Base-by-base conservation (phyloP, 805 yeast genomes). In the Barnettozyma pratensis region DNA sequence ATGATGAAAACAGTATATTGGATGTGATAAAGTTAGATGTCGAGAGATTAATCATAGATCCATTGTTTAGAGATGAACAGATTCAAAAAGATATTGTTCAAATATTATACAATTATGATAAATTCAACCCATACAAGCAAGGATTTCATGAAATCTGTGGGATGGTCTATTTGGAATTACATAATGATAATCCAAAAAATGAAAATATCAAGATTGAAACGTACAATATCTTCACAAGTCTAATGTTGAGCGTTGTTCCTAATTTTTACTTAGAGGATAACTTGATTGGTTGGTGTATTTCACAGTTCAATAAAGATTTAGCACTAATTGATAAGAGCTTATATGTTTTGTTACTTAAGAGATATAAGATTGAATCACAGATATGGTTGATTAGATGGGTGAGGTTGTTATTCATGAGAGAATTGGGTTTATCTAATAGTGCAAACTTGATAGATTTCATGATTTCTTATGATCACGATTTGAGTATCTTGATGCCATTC, bases 111-210 rank as follows among this genome's bases (percentile, higher is more conserved):
- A 61, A 58, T 39, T 60, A 59, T 41, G 44, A 59, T 46, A 54
- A 38, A 19, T 58, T 56, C 42, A 54, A 60, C 0, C 55, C 62
- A 0, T 73, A 73, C 45, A 74, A 76, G 53, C 82, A 77, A 56
- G 82, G 82, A 0, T 66, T 72, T 48, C 82, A 77, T 59, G 82
- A 77, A 56, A 70, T 77, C 19, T 58, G 75, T 51, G 80, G 80
- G 5, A 52, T 77, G 46, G 62, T 77, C 4, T 76, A 72, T 56
- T 58, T 72, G 35, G 67, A 72, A 48, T 53, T 76, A 14, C 55
- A 62, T 49, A 54, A 57, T 7, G 81, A 76, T 51, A 60, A 59
- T 65, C 35, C 59, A 5, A 30, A 37, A 4, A 52, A 52, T n/a
- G 14, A 7, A 4, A 12, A 32, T 5, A 41, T 60, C 39, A 58